Conservation (phyloP, 495 filamentous ascomycete species). For the Astrothelium macrocarpum region DNA sequence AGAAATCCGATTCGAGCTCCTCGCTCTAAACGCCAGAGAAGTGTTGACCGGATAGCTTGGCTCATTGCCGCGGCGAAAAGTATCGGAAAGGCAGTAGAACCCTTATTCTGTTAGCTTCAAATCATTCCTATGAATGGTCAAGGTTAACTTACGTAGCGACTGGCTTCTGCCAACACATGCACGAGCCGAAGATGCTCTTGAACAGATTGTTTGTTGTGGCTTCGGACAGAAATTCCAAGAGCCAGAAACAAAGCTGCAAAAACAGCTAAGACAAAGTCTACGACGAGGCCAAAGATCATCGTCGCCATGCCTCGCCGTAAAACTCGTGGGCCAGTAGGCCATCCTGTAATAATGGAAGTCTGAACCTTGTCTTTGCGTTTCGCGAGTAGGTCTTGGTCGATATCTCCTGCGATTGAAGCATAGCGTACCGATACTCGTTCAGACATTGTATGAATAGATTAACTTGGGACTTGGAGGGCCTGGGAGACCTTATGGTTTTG, state of each 20-base stretch:
- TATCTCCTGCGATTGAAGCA: neutral
- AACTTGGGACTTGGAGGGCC: neutral
- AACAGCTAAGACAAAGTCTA: neutral
- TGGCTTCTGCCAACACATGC: conserved; percentile 7
- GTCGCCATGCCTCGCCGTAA: neutral
- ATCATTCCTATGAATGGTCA: neutral
- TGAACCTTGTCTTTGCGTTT: neutral
- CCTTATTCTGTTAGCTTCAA: conserved; percentile 3
- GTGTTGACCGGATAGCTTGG: conserved; percentile 14
- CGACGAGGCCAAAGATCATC: neutral
- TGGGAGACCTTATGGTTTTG: neutral
- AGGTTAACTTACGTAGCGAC: conserved; percentile 12
- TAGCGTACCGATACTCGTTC: neutral
- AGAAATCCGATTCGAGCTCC: conserved; percentile 18
- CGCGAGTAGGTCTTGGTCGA: neutral
- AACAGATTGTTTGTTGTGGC: neutral
- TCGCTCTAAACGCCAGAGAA: conserved; percentile 19
- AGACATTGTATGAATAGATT: neutral
- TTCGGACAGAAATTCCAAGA: neutral
- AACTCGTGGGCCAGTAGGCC: neutral
- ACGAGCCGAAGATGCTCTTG: neutral
- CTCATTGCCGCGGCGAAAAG: conserved; percentile 17
- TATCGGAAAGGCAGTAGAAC: conserved; percentile 17
- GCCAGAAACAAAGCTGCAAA: neutral
- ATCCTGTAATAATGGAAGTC: neutral